Percentiles rank a stretch among this genome's conserved stretches.
phyloP scores from a whole-genome alignment of 495 filamentous ascomycete genomes.

The Xylaria telfairii region DNA sequence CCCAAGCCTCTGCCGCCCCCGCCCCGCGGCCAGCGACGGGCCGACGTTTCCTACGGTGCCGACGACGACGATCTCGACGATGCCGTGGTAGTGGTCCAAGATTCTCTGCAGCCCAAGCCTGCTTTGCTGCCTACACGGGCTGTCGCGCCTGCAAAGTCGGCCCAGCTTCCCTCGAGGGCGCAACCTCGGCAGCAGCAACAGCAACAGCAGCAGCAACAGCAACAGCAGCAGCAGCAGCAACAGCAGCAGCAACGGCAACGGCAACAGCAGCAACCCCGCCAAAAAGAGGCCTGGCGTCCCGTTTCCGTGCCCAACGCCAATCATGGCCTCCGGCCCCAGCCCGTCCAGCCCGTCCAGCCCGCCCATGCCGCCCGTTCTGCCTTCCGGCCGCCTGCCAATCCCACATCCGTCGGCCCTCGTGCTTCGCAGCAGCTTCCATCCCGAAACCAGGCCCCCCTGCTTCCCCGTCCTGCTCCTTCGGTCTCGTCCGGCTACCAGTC shows the following conservation, averaged over 20 bases:
- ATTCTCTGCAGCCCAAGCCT: constrained; percentile 23
- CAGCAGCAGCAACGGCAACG: no score
- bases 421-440: constrained; percentile 36
- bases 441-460: constrained; percentile 26
- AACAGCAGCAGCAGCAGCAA: no score
- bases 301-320: constrained; percentile 29
- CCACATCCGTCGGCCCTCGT: constrained; percentile 24
- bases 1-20: constrained; percentile 13
- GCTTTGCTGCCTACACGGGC: constrained; percentile 16
- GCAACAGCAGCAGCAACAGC: no score
- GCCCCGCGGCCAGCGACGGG: not conserved
- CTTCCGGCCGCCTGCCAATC: constrained; percentile 13
- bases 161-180: constrained; percentile 30
- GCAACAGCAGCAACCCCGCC: constrained; percentile 26
- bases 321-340: constrained; percentile 28
- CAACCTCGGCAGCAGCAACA: constrained; percentile 27
- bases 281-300: constrained; percentile 26
- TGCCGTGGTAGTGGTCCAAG: constrained; percentile 40
- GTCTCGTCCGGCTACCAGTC: constrained; percentile 36
- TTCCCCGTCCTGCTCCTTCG: constrained; percentile 36
- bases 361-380: constrained; percentile 27
- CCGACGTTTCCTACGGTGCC: constrained; percentile 26
- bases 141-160: constrained; percentile 12
- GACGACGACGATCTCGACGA: constrained; percentile 47
- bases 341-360: no score